Base-by-base conservation (phyloP, 2,329 filamentous ascomycete species). In the Huntiella omanensis region DNA sequence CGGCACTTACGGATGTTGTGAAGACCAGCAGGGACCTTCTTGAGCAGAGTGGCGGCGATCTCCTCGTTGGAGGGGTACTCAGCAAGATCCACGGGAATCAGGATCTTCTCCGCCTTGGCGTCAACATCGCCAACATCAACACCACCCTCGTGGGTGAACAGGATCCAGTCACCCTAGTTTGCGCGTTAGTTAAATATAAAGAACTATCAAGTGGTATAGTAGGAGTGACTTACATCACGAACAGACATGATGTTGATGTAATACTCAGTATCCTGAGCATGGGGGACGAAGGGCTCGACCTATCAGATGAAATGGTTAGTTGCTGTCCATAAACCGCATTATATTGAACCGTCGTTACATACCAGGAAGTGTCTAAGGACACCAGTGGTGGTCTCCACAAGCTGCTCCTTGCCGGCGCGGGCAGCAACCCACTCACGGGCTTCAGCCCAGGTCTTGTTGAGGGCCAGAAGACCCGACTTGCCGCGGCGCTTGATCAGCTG, bases 231-330 rank as follows among this genome's bases (percentile, higher is more conserved):
- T 79, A 96, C 91, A 80, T 96, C 91, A 73, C 91, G 83, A 60
- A 94, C 87, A 53, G 91, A 96, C 77, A 95, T 91, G 73, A 98
- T 98, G 79, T 95, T 95, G 73, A 98, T 94, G 70, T 98, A 98
- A 73, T 96, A 96, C 69, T 98, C 91, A 54, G 88, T 95, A 64
- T 86, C 81, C 58, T 86, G 75, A 54, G 87, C 82, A 68, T 98
- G 91, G 59, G 88, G 91, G 52, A 96, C 87, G 61, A 98, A 96
- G 45, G 91, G 91, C 77, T 98, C 91, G 56, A 98, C 50, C 49
- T 50, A 37, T 7, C 15, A 16, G 13, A 13, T 15, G 22, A 47
- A 35, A 12, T 17, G 33, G 15, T 32, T 10, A 38, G 46, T 42
- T 40, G 13, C 22, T 28, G 22, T 10, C 10, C 22, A 10, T 28